These are phyloP conservation scores for Acorus calamus DNA, from an alignment of 106 monocot genomes.

Conservation along the genomic window DNA sequence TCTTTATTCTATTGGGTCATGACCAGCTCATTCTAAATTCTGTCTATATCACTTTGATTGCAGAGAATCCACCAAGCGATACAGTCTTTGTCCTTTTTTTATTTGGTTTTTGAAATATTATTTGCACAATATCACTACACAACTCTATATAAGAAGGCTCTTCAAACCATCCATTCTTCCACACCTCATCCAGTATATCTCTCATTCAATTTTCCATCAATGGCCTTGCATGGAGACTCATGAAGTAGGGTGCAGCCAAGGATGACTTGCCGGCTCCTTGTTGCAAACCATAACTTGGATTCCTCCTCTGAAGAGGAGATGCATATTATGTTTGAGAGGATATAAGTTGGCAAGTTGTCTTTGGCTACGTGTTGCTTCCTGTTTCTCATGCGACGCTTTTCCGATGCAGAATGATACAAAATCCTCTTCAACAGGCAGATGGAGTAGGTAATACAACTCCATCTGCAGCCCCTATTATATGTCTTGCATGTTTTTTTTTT, in stretches of 20 bases:
- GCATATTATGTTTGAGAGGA: background rate
- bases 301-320: background rate
- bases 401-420: too few relatives aligned
- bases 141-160: too few relatives aligned
- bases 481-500: too few relatives aligned
- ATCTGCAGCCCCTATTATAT: too few relatives aligned
- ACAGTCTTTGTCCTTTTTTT: too few relatives aligned
- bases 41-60: conserved; percentile 16
- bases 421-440: too few relatives aligned
- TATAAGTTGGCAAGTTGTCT: conserved; percentile 60
- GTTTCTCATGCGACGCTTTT: conserved; percentile 39
- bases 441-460: too few relatives aligned
- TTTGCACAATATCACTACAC: too few relatives aligned
- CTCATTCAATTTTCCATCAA: conserved; percentile 10
- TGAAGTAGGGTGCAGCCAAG: conserved; percentile 68
- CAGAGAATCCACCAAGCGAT: conserved; percentile 8
- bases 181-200: too few relatives aligned
- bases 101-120: background rate
- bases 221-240: conserved; percentile 47
- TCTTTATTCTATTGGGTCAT: conserved; percentile 21
- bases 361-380: conserved; percentile 67
- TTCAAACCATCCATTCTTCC: too few relatives aligned
- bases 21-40: conserved; percentile 21
- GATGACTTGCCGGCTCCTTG: conserved; percentile 61
- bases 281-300: background rate